Conservation (phyloP, 345 rosid species). For the Gossypium arboreum region DNA sequence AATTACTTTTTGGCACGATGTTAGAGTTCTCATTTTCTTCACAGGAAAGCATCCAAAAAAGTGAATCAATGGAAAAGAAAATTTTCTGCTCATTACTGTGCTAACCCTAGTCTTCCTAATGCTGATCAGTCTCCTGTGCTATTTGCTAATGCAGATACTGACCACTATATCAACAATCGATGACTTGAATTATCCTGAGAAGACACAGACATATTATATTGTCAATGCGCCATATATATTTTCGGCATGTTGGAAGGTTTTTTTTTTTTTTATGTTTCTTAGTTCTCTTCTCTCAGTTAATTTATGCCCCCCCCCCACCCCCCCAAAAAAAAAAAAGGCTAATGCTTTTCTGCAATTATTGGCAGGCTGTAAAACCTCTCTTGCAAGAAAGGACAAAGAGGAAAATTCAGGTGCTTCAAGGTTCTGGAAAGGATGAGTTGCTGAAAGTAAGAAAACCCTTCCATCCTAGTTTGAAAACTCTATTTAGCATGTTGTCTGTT, state of each 20-base stretch:
- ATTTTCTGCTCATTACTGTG: not conserved
- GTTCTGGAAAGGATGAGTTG: slow-evolving; percentile 78
- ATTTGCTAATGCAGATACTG: slow-evolving; percentile 55
- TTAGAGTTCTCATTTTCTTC: not conserved
- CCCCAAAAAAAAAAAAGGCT: not conserved
- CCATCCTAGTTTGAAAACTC: not conserved
- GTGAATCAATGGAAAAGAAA: not conserved
- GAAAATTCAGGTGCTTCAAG: slow-evolving; percentile 85
- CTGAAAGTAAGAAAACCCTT: slow-evolving; percentile 53
- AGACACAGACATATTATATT: slow-evolving; percentile 77
- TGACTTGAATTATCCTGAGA: slow-evolving; percentile 96
- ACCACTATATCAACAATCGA: slow-evolving; percentile 75
- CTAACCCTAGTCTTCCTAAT: not conserved
- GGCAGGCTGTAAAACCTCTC: slow-evolving; percentile 80
- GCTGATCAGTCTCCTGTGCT: not conserved
- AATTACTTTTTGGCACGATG: not conserved
- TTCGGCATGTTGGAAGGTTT: slow-evolving; percentile 90
- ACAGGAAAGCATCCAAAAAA: not conserved
- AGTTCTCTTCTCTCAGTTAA: not conserved
- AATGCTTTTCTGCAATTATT: slow-evolving; percentile 8
- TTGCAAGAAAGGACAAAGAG: slow-evolving; percentile 89
- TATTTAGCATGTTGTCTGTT: slow-evolving; percentile 3
- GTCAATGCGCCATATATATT: slow-evolving; percentile 90
- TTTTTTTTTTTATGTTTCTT: slow-evolving; percentile 19
- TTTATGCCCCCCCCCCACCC: too few relatives aligned